Conservation (phyloP, 306 rosid species). For the Lupinus albus region DNA sequence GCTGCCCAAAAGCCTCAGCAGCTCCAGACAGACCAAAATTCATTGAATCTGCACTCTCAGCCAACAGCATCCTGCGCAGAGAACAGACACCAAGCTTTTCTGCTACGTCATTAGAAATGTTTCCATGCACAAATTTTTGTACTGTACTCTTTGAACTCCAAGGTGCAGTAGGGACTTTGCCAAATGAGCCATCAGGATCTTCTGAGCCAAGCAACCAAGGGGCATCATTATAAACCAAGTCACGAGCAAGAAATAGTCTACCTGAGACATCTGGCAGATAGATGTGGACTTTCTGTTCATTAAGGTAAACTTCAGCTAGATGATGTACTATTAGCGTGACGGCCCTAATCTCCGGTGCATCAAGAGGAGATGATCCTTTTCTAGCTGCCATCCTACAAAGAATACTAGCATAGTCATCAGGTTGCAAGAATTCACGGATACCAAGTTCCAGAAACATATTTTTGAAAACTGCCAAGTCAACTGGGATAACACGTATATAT, state of each 20-base stretch:
- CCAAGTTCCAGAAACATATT: slow-evolving; percentile 78
- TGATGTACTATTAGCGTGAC: slow-evolving; percentile 85
- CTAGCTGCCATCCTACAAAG: slow-evolving; percentile 77
- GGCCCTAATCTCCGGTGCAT: slow-evolving; percentile 80
- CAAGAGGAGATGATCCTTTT: slow-evolving; percentile 86
- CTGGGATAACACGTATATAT: slow-evolving; percentile 89
- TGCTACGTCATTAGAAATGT: slow-evolving; percentile 92
- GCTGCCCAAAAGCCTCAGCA: slow-evolving; percentile 98
- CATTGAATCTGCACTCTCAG: slow-evolving; percentile 98
- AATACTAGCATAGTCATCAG: slow-evolving; percentile 76
- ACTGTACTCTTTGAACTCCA: slow-evolving; percentile 66
- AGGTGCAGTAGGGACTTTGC: slow-evolving; percentile 52
- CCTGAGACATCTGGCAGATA: slow-evolving; percentile 84
- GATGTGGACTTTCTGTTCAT: slow-evolving; percentile 63
- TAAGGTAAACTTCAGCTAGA: slow-evolving; percentile 77
- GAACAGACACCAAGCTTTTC: slow-evolving; percentile 96
- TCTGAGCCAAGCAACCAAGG: slow-evolving; percentile 95
- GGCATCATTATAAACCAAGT: slow-evolving; percentile 93
- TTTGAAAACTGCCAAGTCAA: slow-evolving; percentile 92
- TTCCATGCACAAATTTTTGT: slow-evolving; percentile 94
- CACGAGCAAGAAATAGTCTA: slow-evolving; percentile 70
- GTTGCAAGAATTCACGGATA: slow-evolving; percentile 75
- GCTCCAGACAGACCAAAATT: slow-evolving; percentile 94
- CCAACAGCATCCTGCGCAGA: slow-evolving; percentile 86
- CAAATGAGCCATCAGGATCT: slow-evolving; percentile 63